A percentile compares a stretch with the other conserved stretches of the same genome.
phyloP scores from a whole-genome alignment of 2,329 filamentous ascomycete genomes.

The Microdochium trichocladiopsis region DNA sequence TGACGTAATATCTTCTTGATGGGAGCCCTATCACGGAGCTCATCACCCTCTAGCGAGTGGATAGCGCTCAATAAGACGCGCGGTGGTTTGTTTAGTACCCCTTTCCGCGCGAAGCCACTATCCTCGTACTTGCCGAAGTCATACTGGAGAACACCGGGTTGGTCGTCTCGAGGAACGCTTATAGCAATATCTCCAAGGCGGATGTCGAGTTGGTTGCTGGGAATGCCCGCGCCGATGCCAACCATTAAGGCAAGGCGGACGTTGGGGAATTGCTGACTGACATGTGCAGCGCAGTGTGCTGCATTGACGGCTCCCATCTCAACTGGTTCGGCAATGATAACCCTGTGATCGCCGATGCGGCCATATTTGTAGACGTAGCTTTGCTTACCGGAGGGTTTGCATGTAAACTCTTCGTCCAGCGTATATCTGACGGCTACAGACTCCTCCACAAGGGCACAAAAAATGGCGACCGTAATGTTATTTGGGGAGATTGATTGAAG shows the following conservation, averaged over 20 bases:
- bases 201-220: conserved; percentile 2
- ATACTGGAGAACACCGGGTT: conserved; percentile 5
- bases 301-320: conserved; percentile 6
- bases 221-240: conserved; percentile 6
- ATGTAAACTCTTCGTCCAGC: conserved; percentile 5
- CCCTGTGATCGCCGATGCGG: conserved; percentile 4
- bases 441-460: conserved; percentile 6
- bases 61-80: conserved; percentile 2
- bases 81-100: conserved; percentile 4
- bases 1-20: not conserved
- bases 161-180: not conserved
- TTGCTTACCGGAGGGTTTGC: not conserved
- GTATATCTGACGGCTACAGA: conserved; percentile 4
- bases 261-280: conserved; percentile 1
- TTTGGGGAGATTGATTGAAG: conserved; percentile 1
- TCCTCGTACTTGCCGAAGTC: conserved; percentile 2
- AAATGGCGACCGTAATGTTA: conserved; percentile 6
- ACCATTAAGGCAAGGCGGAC: conserved; percentile 4
- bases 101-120: not conserved
- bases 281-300: conserved; percentile 1
- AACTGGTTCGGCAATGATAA: conserved; percentile 5
- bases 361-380: conserved; percentile 5
- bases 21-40: not conserved
- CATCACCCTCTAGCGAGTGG: not conserved
- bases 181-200: conserved; percentile 6